Conservation (phyloP, 805 yeast species). For the Debaryomyces hansenii region DNA sequence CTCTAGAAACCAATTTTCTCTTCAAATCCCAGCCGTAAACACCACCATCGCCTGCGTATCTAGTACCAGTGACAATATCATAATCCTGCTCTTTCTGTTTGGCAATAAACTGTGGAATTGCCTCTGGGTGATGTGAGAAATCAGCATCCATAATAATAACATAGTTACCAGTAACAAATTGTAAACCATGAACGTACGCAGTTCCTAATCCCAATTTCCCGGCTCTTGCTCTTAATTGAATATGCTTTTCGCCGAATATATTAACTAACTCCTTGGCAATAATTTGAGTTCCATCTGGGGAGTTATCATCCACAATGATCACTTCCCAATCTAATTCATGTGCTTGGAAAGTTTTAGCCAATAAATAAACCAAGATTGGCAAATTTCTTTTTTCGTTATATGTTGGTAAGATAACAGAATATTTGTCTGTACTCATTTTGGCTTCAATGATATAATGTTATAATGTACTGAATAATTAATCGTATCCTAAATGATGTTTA, state of each 20-base stretch:
- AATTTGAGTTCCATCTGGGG: constrained; percentile 82
- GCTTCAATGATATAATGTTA: background rate
- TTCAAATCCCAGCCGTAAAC: constrained; percentile 84
- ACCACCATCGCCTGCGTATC: constrained; percentile 81
- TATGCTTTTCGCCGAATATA: constrained; percentile 59
- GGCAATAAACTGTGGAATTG: constrained; percentile 72
- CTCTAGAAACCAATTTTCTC: constrained; percentile 73
- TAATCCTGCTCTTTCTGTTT: constrained; percentile 54
- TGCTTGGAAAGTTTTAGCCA: constrained; percentile 65
- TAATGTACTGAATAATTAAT: background rate
- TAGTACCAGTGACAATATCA: constrained; percentile 60
- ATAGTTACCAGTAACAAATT: constrained; percentile 69
- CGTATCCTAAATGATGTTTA: background rate
- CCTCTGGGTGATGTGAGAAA: constrained; percentile 78
- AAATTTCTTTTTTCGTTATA: constrained; percentile 66
- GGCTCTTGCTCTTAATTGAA: constrained; percentile 67
- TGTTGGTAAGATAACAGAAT: constrained; percentile 75
- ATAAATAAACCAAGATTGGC: constrained; percentile 68
- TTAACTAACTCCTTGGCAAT: constrained; percentile 60
- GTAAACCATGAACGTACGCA: constrained; percentile 76
- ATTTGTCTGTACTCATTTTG: constrained; percentile 40
- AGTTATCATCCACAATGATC: constrained; percentile 72
- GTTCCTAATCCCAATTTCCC: constrained; percentile 81
- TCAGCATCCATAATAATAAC: constrained; percentile 85
- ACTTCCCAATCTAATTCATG: constrained; percentile 70